Evolutionary conservation across 495 filamentous ascomycete species (phyloP), one percentile per base, ranked within the genome.

Genomic region (Neurospora terricola): DNA sequence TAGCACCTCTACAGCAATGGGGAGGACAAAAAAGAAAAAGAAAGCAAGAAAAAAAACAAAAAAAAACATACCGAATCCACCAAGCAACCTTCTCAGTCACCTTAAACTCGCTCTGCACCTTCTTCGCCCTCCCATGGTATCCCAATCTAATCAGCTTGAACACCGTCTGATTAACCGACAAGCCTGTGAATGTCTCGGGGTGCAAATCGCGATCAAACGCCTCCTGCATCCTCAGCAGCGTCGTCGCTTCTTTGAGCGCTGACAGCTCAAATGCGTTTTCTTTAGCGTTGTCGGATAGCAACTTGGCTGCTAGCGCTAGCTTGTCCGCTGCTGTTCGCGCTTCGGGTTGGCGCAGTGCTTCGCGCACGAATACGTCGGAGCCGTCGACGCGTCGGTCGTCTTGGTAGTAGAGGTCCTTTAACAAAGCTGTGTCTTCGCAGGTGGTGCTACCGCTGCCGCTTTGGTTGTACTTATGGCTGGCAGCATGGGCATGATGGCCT

Each of bases 341-440:
- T 48, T 91, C 89, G 1, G 87, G 84, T 77, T 93, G 89, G 7
- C 84, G 80, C 7, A 97, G 82, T 0, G 93, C 93, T 83, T 99
- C 95, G 16, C 88, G 86, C 59, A 98, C 79, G 62, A 98, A 91
- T 8, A 98, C 89, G 73, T 94, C 91, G 1, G 96, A 90, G 21
- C 96, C 94, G 74, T 99, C 96, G 30, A 93, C 83, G 0, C 94
- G 91, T 8, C 94, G 91, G 81, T 99, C 96, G 77, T 98, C 96
- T 83, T 98, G 96, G 78, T 99, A 98, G 83, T 95, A 99, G 34
- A 99, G 86, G 80, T 98, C 96, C 78, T 98, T 98, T 12, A 98
- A 88, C 11, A 99, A 80, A 23, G 96, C 91, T 4, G 86, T 87
- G 77, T 98, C 96, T 69, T 93, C 90, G 30, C 54, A 62, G 1